phyloP scores from a whole-genome alignment of 805 yeast species.

The Candida parachauliodes region DNA sequence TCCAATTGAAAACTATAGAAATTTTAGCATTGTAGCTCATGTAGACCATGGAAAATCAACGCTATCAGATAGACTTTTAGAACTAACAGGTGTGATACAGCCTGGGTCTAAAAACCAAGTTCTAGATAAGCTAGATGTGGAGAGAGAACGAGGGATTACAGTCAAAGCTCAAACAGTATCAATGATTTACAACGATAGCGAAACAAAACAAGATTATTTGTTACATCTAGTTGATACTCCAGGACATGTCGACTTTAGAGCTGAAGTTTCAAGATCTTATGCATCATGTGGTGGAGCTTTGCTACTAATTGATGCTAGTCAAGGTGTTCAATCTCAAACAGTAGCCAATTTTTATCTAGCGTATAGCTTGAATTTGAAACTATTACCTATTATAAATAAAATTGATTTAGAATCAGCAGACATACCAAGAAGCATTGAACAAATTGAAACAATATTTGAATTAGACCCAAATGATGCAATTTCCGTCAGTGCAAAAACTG shows the following conservation, averaged over 20 bases:
- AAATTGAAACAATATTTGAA: conserved; percentile 82
- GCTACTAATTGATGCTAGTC: conserved; percentile 86
- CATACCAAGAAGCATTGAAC: conserved; percentile 73
- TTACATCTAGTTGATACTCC: conserved; percentile 95
- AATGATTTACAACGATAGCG: conserved; percentile 68
- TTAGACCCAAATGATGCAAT: conserved; percentile 69
- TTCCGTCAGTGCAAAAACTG: conserved; percentile 90
- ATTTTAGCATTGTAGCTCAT: conserved; percentile 94
- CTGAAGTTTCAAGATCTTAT: conserved; percentile 90
- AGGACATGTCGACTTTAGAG: conserved; percentile 94
- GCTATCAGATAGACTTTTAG: conserved; percentile 80
- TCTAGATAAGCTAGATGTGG: conserved; percentile 88
- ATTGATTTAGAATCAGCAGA: conserved; percentile 89
- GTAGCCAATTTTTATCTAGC: conserved; percentile 96
- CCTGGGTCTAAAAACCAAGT: conserved; percentile 78
- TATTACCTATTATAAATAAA: conserved; percentile 88
- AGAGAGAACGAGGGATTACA: conserved; percentile 93
- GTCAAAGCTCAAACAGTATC: conserved; percentile 96
- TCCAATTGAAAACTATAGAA: conserved; percentile 79
- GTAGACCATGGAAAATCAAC: conserved; percentile 92
- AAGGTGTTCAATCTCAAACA: conserved; percentile 97
- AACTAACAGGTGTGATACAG: conserved; percentile 83
- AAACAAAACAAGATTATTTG: conserved; percentile 68
- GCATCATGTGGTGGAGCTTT: conserved; percentile 97
- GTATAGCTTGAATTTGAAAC: conserved; percentile 72